Percentiles rank a stretch among this genome's conserved stretches.
These are phyloP conservation scores for Pichia sp. DNA, from an alignment of 1,139 yeast species.

Conservation along the genomic window DNA sequence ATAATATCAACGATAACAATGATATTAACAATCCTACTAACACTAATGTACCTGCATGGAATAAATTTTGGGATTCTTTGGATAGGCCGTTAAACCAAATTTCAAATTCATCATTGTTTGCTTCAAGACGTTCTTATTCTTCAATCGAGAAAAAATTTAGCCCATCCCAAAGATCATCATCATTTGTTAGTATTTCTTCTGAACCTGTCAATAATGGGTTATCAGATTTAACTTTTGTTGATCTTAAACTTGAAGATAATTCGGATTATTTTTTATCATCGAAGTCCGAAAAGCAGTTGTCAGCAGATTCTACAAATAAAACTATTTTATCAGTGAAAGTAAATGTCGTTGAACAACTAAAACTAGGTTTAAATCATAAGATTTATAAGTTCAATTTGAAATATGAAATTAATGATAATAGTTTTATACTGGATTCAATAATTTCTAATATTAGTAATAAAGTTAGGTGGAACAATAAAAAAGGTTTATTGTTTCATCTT, in stretches of 20 bases:
- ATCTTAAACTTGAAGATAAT: conserved; percentile 1
- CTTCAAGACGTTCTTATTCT: conserved; percentile 3
- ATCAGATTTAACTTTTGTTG: conserved; percentile 3
- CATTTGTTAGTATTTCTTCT: conserved; percentile 3
- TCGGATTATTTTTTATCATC: background rate
- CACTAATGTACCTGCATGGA: conserved; percentile 34
- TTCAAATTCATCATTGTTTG: background rate
- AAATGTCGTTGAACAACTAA: conserved; percentile 16
- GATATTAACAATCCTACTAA: background rate
- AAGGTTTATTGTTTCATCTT: conserved; percentile 22
- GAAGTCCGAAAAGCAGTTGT: too few relatives aligned
- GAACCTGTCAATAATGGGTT: background rate
- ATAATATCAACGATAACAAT: conserved; percentile 6
- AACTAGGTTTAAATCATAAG: conserved; percentile 20
- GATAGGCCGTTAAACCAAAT: conserved; percentile 27
- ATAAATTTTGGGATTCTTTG: conserved; percentile 34
- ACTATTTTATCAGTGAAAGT: conserved; percentile 15
- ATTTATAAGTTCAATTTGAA: conserved; percentile 22
- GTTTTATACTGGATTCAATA: background rate
- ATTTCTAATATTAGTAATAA: background rate
- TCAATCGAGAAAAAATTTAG: background rate
- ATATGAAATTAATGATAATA: background rate
- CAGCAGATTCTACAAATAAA: too few relatives aligned
- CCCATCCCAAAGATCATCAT: conserved; percentile 9
- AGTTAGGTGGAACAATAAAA: conserved; percentile 4